Conservation (phyloP, 2,329 filamentous ascomycete species). For the Fusarium temperatum region DNA sequence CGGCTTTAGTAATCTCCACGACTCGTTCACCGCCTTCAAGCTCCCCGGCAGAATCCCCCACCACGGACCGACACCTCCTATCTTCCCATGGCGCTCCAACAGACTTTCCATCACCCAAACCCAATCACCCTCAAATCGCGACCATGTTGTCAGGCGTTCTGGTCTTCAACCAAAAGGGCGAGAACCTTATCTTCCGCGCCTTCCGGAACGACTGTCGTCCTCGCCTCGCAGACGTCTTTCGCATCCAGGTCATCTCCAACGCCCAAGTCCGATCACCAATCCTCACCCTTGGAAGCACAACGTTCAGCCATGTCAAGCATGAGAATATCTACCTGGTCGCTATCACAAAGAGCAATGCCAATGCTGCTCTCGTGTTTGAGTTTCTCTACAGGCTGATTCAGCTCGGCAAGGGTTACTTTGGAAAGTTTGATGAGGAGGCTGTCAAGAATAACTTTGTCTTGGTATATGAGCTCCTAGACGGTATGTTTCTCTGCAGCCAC, state of each 20-base stretch:
- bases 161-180: slow-evolving; percentile 99
- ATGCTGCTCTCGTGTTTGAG: slow-evolving; percentile 97
- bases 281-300: slow-evolving; percentile 94
- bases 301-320: slow-evolving; percentile 99
- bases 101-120: slow-evolving; percentile 2
- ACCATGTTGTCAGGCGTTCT: slow-evolving; percentile 96
- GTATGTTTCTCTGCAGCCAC: slow-evolving; percentile 54
- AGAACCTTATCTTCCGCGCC: slow-evolving; percentile 98
- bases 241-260: slow-evolving; percentile 99
- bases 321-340: slow-evolving; percentile 99
- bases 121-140: slow-evolving; percentile 38
- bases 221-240: slow-evolving; percentile 97
- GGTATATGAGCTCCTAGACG: slow-evolving; percentile 95
- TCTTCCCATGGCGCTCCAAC: slow-evolving; percentile 19
- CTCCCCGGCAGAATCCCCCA: slow-evolving; percentile 39
- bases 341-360: slow-evolving; percentile 98
- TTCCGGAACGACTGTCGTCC: slow-evolving; percentile 99
- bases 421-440: slow-evolving; percentile 98
- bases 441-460: slow-evolving; percentile 99
- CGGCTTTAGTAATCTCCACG: slow-evolving; percentile 4
- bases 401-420: slow-evolving; percentile 95
- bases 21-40: slow-evolving; percentile 34
- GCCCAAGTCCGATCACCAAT: slow-evolving; percentile 97
- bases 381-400: slow-evolving; percentile 93
- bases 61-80: slow-evolving; percentile 32